Evolutionary conservation across 805 yeast genomes (phyloP).

Genomic region (Clavispora fructus): DNA sequence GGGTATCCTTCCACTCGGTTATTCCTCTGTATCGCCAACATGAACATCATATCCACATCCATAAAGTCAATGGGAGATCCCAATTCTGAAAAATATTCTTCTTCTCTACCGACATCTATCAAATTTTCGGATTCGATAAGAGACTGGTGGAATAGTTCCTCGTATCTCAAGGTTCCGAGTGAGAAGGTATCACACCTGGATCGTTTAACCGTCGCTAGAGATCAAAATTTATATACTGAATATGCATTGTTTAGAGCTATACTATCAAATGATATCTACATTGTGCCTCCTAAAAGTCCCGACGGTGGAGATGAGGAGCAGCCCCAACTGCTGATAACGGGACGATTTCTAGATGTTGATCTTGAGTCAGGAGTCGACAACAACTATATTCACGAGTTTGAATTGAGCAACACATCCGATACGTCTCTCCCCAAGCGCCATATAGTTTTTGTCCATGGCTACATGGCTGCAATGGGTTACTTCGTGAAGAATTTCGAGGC

Average conservation of each 20-base stretch:
- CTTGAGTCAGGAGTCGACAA: conserved; percentile 10
- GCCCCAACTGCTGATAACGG: conserved; percentile 1
- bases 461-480: conserved; percentile 42
- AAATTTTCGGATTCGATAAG: conserved; percentile 20
- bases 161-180: conserved; percentile 18
- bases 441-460: conserved; percentile 37
- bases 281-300: conserved; percentile 16
- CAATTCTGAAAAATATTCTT: background rate
- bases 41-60: conserved; percentile 14
- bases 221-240: conserved; percentile 25
- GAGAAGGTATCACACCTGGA: conserved; percentile 4
- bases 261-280: conserved; percentile 24
- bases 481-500: conserved; percentile 34
- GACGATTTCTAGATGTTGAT: conserved; percentile 24
- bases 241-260: conserved; percentile 30
- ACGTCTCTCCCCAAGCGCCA: conserved; percentile 9
- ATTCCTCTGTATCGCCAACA: background rate
- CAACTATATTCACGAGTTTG: conserved; percentile 33
- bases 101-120: conserved; percentile 15
- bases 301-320: background rate
- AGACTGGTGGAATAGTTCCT: conserved; percentile 36
- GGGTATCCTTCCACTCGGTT: background rate
- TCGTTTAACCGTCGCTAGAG: conserved; percentile 15
- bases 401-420: conserved; percentile 20
- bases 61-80: conserved; percentile 25